Base-by-base conservation (phyloP, 2,329 filamentous ascomycete genomes). In the Juglanconis sp. region DNA sequence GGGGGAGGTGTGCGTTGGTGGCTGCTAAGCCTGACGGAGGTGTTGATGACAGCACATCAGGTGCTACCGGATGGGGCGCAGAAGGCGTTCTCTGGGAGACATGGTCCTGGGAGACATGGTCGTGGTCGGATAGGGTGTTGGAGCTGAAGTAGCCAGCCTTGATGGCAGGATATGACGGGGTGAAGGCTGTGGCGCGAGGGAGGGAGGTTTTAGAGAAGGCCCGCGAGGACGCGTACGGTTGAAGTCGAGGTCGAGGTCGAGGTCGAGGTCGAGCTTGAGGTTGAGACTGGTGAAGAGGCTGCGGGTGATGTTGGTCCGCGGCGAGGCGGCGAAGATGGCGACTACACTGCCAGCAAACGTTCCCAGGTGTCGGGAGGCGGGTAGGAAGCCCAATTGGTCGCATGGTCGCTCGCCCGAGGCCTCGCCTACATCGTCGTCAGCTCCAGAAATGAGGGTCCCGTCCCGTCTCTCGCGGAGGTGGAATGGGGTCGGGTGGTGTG, bases 71-170 rank as follows among this genome's bases (percentile, higher is more conserved):
- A n/a, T 49, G 51, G 38, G 58, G 42, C 17, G 59, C 46, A 17
- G 62, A 32, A 15, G 49, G 54, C 24, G 34, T 51, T 40, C 56
- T 53, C 48, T 60, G 61, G 5, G 63, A 63, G 17, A 24, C 17
- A 24, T 24, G 17, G 17, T 24, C 9, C 9, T 17, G 46, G 24
- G 46, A 30, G 65, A 67, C 67, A 66, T 67, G 66, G 65, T 65
- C 58, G 24, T 68, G 68, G 48, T 69, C 67, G 48, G 74, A 68
- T 15, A 74, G 57, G 48, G 56, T 62, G 59, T 74, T 74, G 52
- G 72, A 73, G 35, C 72, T 66, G 51, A 75, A 75, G 59, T 72
- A 74, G 63, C 70, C 68, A 52, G 71, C 65, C 42, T 67, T 69
- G 36, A 70, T 65, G 8, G 60, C 63, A 17, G 65, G 68, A 9